Percentiles rank a stretch among this genome's conserved stretches.
These are phyloP conservation scores for Coprinopsis marcescibilis DNA, from an alignment of 768 basidiomycete genomes.

Conservation along the genomic window DNA sequence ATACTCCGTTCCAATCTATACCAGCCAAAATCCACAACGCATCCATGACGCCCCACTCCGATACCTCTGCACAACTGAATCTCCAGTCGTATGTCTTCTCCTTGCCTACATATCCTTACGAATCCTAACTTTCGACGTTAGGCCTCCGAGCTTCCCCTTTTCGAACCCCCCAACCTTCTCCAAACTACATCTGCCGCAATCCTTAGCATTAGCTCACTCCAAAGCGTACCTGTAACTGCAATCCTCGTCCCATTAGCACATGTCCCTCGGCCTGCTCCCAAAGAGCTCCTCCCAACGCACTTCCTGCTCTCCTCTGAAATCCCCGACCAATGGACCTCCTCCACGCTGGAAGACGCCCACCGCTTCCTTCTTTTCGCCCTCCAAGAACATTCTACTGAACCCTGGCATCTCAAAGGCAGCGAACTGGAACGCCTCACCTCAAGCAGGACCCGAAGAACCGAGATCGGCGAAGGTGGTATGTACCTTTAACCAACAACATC, in stretches of 20 bases:
- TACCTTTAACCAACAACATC: constrained; percentile 39
- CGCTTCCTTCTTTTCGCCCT: constrained; percentile 29
- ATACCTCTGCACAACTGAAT: constrained; percentile 35
- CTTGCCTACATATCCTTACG: constrained; percentile 8
- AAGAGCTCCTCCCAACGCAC: constrained; percentile 27
- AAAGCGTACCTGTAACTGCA: constrained; percentile 22
- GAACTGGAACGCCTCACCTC: neutral
- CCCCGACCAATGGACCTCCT: constrained; percentile 29
- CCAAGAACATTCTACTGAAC: constrained; percentile 19
- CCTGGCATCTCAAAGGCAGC: constrained; percentile 13
- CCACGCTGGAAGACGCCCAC: constrained; percentile 28
- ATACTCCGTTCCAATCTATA: constrained; percentile 46
- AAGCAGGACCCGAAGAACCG: constrained; percentile 9
- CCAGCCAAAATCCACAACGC: constrained; percentile 28
- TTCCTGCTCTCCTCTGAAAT: constrained; percentile 28
- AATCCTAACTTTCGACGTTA: constrained; percentile 15
- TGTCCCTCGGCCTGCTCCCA: constrained; percentile 37
- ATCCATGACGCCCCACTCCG: constrained; percentile 45
- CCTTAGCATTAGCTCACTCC: constrained; percentile 30
- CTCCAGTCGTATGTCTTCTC: constrained; percentile 17
- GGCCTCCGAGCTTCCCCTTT: constrained; percentile 30
- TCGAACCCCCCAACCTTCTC: constrained; percentile 53
- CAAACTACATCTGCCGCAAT: constrained; percentile 51
- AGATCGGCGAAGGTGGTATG: constrained; percentile 46
- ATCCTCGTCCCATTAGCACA: constrained; percentile 46